A percentile compares a stretch with the other conserved stretches of the same genome.
Conservation (phyloP, 768 basidiomycete species). For the Lactarius deliciosus region DNA sequence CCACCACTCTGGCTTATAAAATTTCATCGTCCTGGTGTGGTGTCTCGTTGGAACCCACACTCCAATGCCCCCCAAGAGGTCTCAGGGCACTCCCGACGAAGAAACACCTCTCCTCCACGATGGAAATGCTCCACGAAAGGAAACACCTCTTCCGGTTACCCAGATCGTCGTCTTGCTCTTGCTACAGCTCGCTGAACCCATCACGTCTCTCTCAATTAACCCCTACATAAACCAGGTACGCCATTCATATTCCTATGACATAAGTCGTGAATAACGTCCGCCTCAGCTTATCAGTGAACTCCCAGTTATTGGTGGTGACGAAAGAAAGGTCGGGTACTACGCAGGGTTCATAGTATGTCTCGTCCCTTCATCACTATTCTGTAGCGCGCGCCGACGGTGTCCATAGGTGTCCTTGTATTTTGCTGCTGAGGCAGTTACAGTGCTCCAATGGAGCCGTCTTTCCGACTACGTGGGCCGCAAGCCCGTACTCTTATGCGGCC, state of each 20-base stretch:
- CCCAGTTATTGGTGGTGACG: conserved; percentile 45
- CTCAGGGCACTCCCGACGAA: neutral
- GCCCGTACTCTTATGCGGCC: conserved; percentile 45
- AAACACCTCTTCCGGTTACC: neutral
- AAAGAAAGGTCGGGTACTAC: conserved; percentile 49
- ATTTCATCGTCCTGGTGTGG: conserved; percentile 27
- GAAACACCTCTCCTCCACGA: neutral
- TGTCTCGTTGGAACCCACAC: conserved; percentile 31
- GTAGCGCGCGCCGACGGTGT: neutral
- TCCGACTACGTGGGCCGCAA: conserved; percentile 51
- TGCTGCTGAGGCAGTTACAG: conserved; percentile 44
- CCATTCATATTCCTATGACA: conserved; percentile 5
- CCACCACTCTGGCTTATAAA: conserved; percentile 23
- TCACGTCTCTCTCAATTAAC: conserved; percentile 22
- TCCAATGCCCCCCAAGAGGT: conserved; percentile 34
- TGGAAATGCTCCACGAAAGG: neutral
- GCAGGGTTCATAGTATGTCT: conserved; percentile 49
- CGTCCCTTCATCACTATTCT: neutral
- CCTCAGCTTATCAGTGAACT: conserved; percentile 44
- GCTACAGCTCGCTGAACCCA: neutral
- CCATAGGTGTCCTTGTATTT: conserved; percentile 49
- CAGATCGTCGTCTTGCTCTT: conserved; percentile 1
- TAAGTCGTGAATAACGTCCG: neutral
- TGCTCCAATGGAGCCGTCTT: conserved; percentile 47
- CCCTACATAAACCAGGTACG: conserved; percentile 51